phyloP scores from a whole-genome alignment of 768 basidiomycete species.

The Lyophyllum atratum region DNA sequence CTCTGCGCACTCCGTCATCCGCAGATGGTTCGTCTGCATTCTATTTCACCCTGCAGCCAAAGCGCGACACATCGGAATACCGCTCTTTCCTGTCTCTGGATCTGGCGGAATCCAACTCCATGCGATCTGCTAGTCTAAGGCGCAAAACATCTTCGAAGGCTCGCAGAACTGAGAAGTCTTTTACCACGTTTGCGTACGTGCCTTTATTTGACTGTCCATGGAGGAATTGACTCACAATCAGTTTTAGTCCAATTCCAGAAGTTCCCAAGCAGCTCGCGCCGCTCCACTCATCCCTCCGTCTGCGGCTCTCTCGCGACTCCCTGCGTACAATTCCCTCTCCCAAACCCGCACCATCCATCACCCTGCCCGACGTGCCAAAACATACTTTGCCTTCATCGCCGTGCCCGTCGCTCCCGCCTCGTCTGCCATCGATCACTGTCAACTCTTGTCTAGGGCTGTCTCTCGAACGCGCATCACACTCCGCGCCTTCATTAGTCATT shows the following conservation, averaged over 20 bases:
- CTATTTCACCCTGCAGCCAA: slow-evolving; percentile 49
- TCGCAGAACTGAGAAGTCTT: slow-evolving; percentile 4
- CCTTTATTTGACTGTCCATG: neutral
- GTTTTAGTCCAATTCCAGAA: slow-evolving; percentile 26
- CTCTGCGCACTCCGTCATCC: slow-evolving; percentile 7
- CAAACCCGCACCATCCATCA: slow-evolving; percentile 58
- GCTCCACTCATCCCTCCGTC: slow-evolving; percentile 21
- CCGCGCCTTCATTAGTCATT: slow-evolving; percentile 20
- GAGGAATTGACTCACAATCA: slow-evolving; percentile 6
- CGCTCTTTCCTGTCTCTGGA: slow-evolving; percentile 73
- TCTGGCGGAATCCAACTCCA: slow-evolving; percentile 54
- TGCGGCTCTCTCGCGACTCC: slow-evolving; percentile 36
- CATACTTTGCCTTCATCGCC: slow-evolving; percentile 7
- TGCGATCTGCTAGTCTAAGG: slow-evolving; percentile 39
- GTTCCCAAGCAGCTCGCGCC: slow-evolving; percentile 13
- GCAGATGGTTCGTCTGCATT: slow-evolving; percentile 37
- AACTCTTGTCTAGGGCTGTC: slow-evolving; percentile 27
- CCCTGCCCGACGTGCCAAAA: slow-evolving; percentile 43
- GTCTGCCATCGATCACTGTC: slow-evolving; percentile 31
- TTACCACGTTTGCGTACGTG: slow-evolving; percentile 25
- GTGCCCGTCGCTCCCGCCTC: slow-evolving; percentile 24
- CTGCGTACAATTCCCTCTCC: slow-evolving; percentile 57
- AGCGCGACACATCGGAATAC: slow-evolving; percentile 38
- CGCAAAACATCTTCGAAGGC: slow-evolving; percentile 28
- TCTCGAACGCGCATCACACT: slow-evolving; percentile 17